Conservation (phyloP, 768 basidiomycete genomes). For the Boletus reticuloceps region DNA sequence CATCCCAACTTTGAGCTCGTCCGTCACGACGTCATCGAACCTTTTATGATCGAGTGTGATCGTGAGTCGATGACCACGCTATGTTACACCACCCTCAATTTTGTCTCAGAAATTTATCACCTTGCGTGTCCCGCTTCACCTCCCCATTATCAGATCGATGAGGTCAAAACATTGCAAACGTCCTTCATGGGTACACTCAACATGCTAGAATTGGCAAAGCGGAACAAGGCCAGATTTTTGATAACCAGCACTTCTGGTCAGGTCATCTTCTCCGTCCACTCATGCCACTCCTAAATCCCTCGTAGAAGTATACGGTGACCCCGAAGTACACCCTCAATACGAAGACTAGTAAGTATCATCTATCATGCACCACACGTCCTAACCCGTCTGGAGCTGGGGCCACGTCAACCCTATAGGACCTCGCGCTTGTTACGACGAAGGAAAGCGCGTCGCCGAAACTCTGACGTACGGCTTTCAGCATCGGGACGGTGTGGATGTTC, state of each 20-base stretch:
- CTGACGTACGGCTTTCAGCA: constrained; percentile 94
- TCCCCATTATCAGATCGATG: constrained; percentile 97
- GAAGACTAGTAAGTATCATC: constrained; percentile 80
- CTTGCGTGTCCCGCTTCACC: constrained; percentile 97
- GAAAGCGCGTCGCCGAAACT: constrained; percentile 98
- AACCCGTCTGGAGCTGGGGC: constrained; percentile 68
- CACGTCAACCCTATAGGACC: constrained; percentile 98
- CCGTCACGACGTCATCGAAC: constrained; percentile 95
- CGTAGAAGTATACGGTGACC: constrained; percentile 96
- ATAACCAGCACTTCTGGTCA: constrained; percentile 92
- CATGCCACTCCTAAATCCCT: constrained; percentile 1
- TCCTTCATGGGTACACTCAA: constrained; percentile 98
- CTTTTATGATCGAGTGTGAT: constrained; percentile 98
- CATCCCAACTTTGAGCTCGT: constrained; percentile 99
- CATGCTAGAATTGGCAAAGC: constrained; percentile 98
- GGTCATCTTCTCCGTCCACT: constrained; percentile 12
- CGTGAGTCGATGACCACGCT: constrained; percentile 47
- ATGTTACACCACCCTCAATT: not conserved
- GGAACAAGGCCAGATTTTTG: constrained; percentile 95
- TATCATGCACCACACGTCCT: constrained; percentile 3
- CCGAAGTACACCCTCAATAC: constrained; percentile 94
- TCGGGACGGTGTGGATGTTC: constrained; percentile 93
- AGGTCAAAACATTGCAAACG: constrained; percentile 97
- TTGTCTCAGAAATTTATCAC: constrained; percentile 85
- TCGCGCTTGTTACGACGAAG: constrained; percentile 99